phyloP scores from a whole-genome alignment of 352 stramenopile species.

The Globisporangium emineosum region DNA sequence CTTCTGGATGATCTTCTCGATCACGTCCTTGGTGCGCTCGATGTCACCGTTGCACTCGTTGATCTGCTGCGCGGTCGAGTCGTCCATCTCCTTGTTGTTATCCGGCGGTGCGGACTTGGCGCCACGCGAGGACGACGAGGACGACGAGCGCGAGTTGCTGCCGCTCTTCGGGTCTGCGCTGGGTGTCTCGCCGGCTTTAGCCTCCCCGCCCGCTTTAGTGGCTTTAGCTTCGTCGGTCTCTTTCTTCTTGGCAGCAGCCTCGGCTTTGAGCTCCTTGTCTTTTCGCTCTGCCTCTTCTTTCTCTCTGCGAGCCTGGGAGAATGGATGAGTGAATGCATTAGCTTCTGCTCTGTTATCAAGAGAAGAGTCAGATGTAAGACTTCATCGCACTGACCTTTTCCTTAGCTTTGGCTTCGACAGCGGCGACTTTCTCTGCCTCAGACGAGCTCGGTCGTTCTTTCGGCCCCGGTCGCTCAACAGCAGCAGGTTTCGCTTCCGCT shows the following conservation, averaged over 20 bases:
- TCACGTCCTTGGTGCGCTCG: slow-evolving; percentile 66
- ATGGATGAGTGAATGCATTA: not conserved
- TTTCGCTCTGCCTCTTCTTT: slow-evolving; percentile 30
- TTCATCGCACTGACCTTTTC: not conserved
- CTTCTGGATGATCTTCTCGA: slow-evolving; percentile 80
- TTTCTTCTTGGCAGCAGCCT: slow-evolving; percentile 23
- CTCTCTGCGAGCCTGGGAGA: slow-evolving; percentile 26
- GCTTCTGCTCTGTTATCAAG: not conserved
- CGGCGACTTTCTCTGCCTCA: slow-evolving; percentile 33
- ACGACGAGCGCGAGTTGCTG: slow-evolving; percentile 21
- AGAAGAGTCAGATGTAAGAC: not conserved
- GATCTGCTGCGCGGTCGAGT: slow-evolving; percentile 52
- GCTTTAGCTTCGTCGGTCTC: slow-evolving; percentile 14
- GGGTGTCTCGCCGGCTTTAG: slow-evolving; percentile 5
- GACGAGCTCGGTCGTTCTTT: slow-evolving; percentile 38
- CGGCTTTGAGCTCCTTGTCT: slow-evolving; percentile 31
- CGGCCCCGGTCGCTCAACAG: slow-evolving; percentile 29
- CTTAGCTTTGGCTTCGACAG: slow-evolving; percentile 53
- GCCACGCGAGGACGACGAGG: slow-evolving; percentile 24
- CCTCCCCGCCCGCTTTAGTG: slow-evolving; percentile 20
- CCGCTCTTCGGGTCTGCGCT: slow-evolving; percentile 36
- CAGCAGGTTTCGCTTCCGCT: slow-evolving; percentile 24
- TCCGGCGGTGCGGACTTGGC: slow-evolving; percentile 30
- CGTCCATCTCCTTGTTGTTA: slow-evolving; percentile 51
- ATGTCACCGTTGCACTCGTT: slow-evolving; percentile 73